These are phyloP conservation scores for Deuterostichococcus epilithicus DNA, from an alignment of 139 green algal genomes.

Conservation along the genomic window DNA sequence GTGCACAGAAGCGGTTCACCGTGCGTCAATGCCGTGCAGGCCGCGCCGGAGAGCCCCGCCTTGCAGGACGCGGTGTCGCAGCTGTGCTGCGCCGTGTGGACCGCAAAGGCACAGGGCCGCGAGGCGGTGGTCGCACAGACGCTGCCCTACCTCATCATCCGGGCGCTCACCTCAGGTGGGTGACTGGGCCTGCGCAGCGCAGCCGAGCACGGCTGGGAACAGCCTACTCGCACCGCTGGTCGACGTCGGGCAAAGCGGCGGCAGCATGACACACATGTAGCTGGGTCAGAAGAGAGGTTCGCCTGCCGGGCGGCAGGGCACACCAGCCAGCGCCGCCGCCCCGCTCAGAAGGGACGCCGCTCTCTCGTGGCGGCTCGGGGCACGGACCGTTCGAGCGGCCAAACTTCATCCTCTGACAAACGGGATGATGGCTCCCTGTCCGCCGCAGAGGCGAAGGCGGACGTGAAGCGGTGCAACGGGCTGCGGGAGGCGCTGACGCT, in stretches of 20 bases:
- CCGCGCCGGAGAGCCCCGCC: conserved; percentile 26
- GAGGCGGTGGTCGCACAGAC: conserved; percentile 62
- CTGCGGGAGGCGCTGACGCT: conserved; percentile 58
- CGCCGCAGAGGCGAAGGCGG: conserved; percentile 22
- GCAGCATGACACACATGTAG: too few species aligned
- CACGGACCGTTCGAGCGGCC: too few species aligned
- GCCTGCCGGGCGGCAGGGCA: too few species aligned
- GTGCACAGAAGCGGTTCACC: too few species aligned
- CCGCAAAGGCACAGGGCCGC: conserved; percentile 31
- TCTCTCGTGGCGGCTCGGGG: too few species aligned
- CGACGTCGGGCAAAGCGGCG: too few species aligned
- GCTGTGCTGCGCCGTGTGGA: conserved; percentile 74
- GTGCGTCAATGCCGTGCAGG: conserved; percentile 20
- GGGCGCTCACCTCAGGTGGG: conserved; percentile 17
- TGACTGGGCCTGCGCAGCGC: too few species aligned
- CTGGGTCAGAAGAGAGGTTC: too few species aligned
- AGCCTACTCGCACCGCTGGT: background rate
- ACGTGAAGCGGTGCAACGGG: conserved; percentile 65
- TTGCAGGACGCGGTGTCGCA: conserved; percentile 62
- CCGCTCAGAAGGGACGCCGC: too few species aligned
- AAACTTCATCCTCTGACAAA: background rate
- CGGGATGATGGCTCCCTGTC: background rate
- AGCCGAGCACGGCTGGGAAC: background rate
- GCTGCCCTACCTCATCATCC: conserved; percentile 66
- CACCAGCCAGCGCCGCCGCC: too few species aligned